Base-by-base conservation (phyloP, 306 rosid species). In the Dryas octopetala region DNA sequence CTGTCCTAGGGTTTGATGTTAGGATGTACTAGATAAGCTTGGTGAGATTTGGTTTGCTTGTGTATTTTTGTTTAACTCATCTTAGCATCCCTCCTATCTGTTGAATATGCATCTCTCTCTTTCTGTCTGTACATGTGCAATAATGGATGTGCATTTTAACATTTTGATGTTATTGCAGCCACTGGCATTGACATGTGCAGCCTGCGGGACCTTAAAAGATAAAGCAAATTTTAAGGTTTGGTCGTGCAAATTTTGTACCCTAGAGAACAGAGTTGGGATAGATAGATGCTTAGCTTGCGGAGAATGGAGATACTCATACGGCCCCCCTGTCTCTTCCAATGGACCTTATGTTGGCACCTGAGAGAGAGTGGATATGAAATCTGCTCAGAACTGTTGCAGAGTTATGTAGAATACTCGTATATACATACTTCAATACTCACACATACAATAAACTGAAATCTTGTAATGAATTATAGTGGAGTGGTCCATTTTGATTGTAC, bases 181-280 rank as follows among this genome's bases (percentile, higher is more conserved):
- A 40, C 68, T 78, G 70, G 76, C 84, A 14, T 69, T 82, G 66
- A 3, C 51, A 19, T 88, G 90, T 26, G 81, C 83, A 70, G 90
- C 87, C 66, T 88, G 88, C 47, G 81, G 83, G 74, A 78, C 78
- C 23, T 19, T 7, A 14, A 83, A 68, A 80, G 75, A 41, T 15
- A 75, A 63, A 12, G 55, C 66, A 10, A 83, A 78, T 73, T 80
- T 43, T 7, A 83, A 78, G 76, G 70, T 78, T 49, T 89, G 93
- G 93, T 80, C 79, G 43, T 85, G 89, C 82, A 89, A 89, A 82
- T 85, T 85, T 78, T 89, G 91, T 79, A 86, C 89, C 5, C 80
- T 83, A 13, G 81, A 79, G 71, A 89, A 89, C 82, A 77, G 60
- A 62, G 81, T 62, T 70, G 84, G 74, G 63, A 19, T 16, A 12